Conservation (phyloP, 1,284 basidiomycete genomes). For the Ganoderma meredithae region DNA sequence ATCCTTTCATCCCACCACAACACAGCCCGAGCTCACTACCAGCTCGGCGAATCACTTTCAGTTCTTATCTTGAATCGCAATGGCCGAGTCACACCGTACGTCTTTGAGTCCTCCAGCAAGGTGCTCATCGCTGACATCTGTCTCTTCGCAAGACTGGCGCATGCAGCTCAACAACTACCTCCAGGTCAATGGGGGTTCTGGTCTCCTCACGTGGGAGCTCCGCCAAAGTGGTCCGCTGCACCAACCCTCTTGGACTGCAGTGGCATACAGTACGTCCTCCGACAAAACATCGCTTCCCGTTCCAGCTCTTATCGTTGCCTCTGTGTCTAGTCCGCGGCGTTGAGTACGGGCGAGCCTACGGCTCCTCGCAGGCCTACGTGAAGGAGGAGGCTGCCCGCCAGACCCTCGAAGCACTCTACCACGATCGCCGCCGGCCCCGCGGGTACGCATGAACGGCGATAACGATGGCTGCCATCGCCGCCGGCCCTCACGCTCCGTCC, state of each 20-base stretch:
- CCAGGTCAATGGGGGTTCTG: conserved; percentile 40
- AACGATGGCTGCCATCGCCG: neutral
- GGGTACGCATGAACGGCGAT: conserved; percentile 16
- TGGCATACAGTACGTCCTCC: conserved; percentile 40
- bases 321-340: conserved; percentile 37
- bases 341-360: conserved; percentile 37
- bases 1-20: conserved; percentile 14
- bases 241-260: conserved; percentile 41
- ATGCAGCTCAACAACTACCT: conserved; percentile 47
- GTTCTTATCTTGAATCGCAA: conserved; percentile 6
- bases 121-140: neutral
- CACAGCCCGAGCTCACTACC: neutral
- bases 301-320: neutral
- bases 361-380: conserved; percentile 36
- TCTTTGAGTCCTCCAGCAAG: neutral
- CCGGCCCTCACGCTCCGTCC: neutral
- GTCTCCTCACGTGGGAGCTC: conserved; percentile 39
- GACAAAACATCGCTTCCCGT: neutral
- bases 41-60: conserved; percentile 6
- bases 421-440: conserved; percentile 29
- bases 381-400: conserved; percentile 44
- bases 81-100: conserved; percentile 36
- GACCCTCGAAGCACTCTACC: conserved; percentile 36
- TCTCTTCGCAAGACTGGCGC: conserved; percentile 39
- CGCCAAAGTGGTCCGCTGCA: conserved; percentile 40